Evolutionary conservation across 139 green algal species (phyloP), one percentile per base, ranked within the genome.

Genomic region (Coccomyxa sp.): DNA sequence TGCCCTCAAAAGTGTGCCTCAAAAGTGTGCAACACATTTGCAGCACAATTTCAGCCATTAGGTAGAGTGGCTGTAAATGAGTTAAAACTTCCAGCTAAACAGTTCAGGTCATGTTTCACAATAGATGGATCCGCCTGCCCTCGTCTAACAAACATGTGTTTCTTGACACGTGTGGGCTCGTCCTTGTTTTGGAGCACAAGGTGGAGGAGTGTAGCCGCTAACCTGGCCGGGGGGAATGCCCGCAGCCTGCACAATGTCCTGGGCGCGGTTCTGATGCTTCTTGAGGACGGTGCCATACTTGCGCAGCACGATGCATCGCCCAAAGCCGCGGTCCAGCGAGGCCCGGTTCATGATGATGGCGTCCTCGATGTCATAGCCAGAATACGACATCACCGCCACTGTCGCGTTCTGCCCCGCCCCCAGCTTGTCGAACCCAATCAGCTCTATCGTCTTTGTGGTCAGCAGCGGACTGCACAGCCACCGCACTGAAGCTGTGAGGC

Each of bases 291-390:
- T 87, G 31, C 79, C 80, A 51, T 93, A 95, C 91, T 96, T 98
- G 82, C 95, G 94, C 51, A 98, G 82, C 71, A 99, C 96, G 60
- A 98, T 95, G 93, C 97, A 99, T 79, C 97, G 93, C 21, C 97
- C 97, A 86, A 99, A 99, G 51, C 97, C 97, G 31, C 97, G 92
- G 88, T 99, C 97, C 80, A 99, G 85, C 18, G 87, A 95, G 71
- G 93, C 89, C 60, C 96, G 94, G 93, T 99, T 99, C 96, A 99
- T 99, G 67, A 99, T 94, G 75, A 99, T 98, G 78, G 97, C 96
- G 85, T 99, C 97, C 90, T 98, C 95, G 85, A 98, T 98, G 66
- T 98, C 95, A 82, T 97, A 97, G 16, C 93, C 84, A 85, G 83
- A 93, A 92, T 99, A 99, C 25, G 89, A 96, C 96, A 99, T 98